Conservation (phyloP, 257 asterid genomes). For the Osmanthus fragrans region DNA sequence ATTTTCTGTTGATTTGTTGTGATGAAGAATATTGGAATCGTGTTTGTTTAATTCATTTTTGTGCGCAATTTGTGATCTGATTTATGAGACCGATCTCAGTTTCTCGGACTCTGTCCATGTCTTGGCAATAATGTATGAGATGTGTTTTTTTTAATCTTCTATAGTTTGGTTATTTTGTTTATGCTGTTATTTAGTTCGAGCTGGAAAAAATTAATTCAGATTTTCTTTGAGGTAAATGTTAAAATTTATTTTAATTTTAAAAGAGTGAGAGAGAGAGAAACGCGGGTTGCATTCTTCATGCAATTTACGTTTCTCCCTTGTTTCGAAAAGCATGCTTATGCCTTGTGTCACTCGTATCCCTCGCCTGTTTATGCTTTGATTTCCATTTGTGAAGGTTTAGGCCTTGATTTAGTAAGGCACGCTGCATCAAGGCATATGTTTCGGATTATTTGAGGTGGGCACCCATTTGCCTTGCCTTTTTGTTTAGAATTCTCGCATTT, state of each 20-base stretch:
- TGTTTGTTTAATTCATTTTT: conserved; percentile 10
- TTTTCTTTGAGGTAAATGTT: background rate
- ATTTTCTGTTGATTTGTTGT: background rate
- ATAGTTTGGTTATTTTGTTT: background rate
- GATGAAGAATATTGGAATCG: background rate
- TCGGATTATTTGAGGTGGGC: background rate
- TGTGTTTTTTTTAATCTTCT: too few species aligned
- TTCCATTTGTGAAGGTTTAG: background rate
- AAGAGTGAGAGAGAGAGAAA: background rate
- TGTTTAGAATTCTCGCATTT: background rate
- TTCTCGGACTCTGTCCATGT: background rate
- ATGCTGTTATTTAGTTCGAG: background rate
- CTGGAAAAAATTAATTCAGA: background rate
- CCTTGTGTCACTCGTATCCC: background rate
- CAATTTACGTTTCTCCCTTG: background rate
- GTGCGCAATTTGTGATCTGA: background rate
- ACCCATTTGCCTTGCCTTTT: background rate
- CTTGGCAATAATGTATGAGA: background rate
- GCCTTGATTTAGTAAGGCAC: background rate
- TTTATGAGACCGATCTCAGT: conserved; percentile 25
- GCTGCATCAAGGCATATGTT: background rate
- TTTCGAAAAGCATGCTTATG: background rate
- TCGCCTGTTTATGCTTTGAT: background rate
- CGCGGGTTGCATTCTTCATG: background rate
- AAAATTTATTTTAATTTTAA: too few species aligned